These are phyloP conservation scores for Malus orientalis DNA, from an alignment of 306 rosid genomes.

Conservation along the genomic window DNA sequence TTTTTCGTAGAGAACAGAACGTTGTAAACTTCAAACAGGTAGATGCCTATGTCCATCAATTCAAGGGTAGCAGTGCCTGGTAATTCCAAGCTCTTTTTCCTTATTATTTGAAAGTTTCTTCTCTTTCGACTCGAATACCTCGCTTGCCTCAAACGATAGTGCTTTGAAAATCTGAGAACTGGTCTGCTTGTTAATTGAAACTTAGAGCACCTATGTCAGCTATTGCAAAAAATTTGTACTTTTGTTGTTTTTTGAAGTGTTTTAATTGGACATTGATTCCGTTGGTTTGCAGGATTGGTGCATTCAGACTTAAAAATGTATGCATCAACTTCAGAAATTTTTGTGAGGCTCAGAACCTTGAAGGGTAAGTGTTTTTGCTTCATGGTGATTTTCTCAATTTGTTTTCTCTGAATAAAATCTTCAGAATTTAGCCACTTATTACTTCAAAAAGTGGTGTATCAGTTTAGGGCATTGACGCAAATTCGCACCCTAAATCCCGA, in stretches of 20 bases:
- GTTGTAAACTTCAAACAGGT: conserved; percentile 63
- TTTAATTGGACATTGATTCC: neutral
- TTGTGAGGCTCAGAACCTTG: conserved; percentile 58
- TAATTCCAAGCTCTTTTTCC: conserved; percentile 10
- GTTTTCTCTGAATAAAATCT: neutral
- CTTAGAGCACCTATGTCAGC: neutral
- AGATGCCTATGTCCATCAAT: conserved; percentile 68
- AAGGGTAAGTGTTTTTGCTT: conserved; percentile 49
- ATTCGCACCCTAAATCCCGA: neutral
- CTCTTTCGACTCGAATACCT: no score
- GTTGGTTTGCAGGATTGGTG: conserved; percentile 52
- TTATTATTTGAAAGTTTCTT: neutral
- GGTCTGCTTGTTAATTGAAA: neutral
- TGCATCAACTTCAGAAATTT: conserved; percentile 47
- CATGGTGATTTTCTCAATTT: neutral
- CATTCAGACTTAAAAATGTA: conserved; percentile 47
- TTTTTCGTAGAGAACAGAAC: conserved; percentile 39
- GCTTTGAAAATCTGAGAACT: neutral
- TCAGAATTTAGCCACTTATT: neutral
- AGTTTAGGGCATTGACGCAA: neutral
- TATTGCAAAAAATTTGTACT: neutral
- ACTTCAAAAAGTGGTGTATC: neutral
- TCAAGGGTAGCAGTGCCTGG: conserved; percentile 84
- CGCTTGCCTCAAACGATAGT: neutral
- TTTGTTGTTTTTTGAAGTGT: neutral